These are phyloP conservation scores for Dysphania ambrosioides DNA, from an alignment of 148 eudicot species.

Conservation along the genomic window DNA sequence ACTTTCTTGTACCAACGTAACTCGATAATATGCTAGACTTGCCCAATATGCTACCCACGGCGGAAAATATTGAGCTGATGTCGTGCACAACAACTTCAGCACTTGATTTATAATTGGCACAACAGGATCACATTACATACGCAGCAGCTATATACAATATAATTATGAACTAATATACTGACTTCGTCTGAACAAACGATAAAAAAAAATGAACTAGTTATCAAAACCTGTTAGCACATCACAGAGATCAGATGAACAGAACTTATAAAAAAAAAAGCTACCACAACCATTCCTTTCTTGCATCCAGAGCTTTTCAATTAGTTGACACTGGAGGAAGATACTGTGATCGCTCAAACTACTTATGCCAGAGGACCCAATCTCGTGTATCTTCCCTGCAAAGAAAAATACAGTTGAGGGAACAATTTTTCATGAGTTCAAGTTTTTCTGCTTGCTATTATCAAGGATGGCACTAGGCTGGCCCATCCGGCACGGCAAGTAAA, in stretches of 20 bases:
- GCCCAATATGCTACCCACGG: background rate
- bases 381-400: constrained; percentile 59
- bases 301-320: constrained; percentile 50
- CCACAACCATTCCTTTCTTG: constrained; percentile 62
- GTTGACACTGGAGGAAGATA: constrained; percentile 55
- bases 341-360: constrained; percentile 53
- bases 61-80: too few relatives aligned
- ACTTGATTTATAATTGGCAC: background rate
- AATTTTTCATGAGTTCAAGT: background rate
- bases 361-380: constrained; percentile 57
- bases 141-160: background rate
- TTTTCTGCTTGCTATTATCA: too few relatives aligned
- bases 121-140: background rate
- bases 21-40: background rate
- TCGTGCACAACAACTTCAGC: background rate
- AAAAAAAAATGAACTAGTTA: background rate
- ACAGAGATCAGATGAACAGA: background rate
- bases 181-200: background rate
- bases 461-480: too few relatives aligned
- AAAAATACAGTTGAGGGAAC: background rate
- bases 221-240: constrained; percentile 8
- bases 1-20: background rate
- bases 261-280: constrained; percentile 21
- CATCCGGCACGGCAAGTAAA: too few relatives aligned
- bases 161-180: background rate